Evolutionary conservation across 2,329 filamentous ascomycete genomes (phyloP).

Genomic region (Reticulascus tulasneorum): DNA sequence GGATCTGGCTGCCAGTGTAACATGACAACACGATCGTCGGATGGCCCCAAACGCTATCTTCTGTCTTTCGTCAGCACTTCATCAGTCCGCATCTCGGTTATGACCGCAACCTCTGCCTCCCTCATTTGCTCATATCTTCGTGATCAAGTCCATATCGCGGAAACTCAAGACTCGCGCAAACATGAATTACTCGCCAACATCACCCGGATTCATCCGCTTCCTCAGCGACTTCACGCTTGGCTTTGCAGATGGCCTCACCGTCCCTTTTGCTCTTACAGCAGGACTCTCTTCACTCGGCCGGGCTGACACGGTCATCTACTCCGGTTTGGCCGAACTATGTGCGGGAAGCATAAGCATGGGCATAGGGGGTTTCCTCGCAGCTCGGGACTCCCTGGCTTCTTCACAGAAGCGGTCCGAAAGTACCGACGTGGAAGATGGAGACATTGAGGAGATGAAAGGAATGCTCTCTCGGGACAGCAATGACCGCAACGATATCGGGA

Average conservation of each 20-base stretch:
- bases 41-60: too few relatives aligned
- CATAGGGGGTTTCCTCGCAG: slow-evolving; percentile 65
- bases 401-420: slow-evolving; percentile 6
- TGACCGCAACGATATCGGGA: slow-evolving; percentile 1
- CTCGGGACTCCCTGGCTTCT: slow-evolving; percentile 41
- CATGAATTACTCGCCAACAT: too few relatives aligned
- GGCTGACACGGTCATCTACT: slow-evolving; percentile 61
- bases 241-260: slow-evolving; percentile 69
- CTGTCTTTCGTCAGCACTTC: too few relatives aligned
- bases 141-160: too few relatives aligned
- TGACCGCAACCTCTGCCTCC: too few relatives aligned
- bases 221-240: slow-evolving; percentile 67
- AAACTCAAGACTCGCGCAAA: too few relatives aligned
- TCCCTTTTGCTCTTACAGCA: slow-evolving; percentile 70
- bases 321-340: slow-evolving; percentile 66
- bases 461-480: slow-evolving; percentile 18
- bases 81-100: too few relatives aligned
- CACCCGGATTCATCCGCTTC: slow-evolving; percentile 33
- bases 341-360: slow-evolving; percentile 72
- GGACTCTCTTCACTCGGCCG: slow-evolving; percentile 60
- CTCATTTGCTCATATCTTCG: too few relatives aligned
- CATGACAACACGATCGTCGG: too few relatives aligned
- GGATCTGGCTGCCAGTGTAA: too few relatives aligned
- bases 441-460: slow-evolving; percentile 18
- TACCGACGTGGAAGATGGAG: slow-evolving; percentile 11